These are phyloP conservation scores for Talaromyces albobiverticillius DNA, from an alignment of 2,329 filamentous ascomycete species.

Conservation along the genomic window DNA sequence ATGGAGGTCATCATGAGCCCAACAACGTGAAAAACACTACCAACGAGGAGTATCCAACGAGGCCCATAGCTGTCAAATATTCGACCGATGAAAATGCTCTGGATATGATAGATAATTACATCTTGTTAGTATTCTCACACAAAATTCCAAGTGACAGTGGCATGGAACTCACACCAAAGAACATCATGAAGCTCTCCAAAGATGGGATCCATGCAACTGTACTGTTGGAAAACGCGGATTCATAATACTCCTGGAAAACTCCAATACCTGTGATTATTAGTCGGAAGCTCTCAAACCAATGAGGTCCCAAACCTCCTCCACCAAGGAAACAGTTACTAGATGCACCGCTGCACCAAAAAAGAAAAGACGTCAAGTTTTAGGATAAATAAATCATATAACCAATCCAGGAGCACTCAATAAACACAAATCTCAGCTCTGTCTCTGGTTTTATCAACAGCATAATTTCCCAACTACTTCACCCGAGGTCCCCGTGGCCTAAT, in stretches of 20 bases:
- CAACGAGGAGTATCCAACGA: constrained; percentile 49
- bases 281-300: no score
- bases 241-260: constrained; percentile 62
- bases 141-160: neutral
- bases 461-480: no score
- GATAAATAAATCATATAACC: no score
- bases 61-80: constrained; percentile 62
- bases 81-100: constrained; percentile 45
- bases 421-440: no score
- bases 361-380: no score
- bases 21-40: constrained; percentile 55
- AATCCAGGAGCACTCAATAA: no score
- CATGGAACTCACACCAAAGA: constrained; percentile 30
- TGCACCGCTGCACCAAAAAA: no score
- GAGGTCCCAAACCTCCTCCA: no score
- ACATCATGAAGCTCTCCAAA: constrained; percentile 56
- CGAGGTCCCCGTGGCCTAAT: no score
- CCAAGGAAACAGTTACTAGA: no score
- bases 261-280: no score
- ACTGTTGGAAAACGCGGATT: constrained; percentile 48
- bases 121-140: neutral
- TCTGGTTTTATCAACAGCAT: no score
- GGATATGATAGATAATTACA: neutral
- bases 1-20: constrained; percentile 59
- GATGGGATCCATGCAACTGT: constrained; percentile 60